Conservation (phyloP, 768 basidiomycete species). For the Porpolomopsis calyptriformis region DNA sequence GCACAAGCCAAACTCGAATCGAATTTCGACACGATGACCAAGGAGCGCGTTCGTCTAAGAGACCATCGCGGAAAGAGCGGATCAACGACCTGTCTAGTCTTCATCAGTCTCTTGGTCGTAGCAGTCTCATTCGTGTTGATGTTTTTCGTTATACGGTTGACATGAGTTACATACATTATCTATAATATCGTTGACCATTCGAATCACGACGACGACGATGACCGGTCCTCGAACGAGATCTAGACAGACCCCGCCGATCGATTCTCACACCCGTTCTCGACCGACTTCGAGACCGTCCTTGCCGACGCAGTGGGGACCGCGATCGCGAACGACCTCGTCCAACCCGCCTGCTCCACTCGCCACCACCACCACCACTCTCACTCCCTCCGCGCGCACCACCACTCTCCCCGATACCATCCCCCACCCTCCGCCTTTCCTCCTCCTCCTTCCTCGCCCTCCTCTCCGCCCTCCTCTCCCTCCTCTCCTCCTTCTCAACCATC, state of each 20-base stretch:
- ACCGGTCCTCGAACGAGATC: too few relatives aligned
- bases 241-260: too few relatives aligned
- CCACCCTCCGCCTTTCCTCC: too few relatives aligned
- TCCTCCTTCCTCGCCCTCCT: constrained; percentile 56
- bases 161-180: constrained; percentile 18
- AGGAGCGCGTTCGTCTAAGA: constrained; percentile 48
- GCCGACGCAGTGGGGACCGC: too few relatives aligned
- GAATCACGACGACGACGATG: too few relatives aligned
- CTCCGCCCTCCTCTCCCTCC: constrained; percentile 38
- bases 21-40: constrained; percentile 60
- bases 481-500: constrained; percentile 38
- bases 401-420: too few relatives aligned
- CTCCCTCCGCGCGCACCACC: too few relatives aligned
- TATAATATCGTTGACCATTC: not conserved
- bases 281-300: too few relatives aligned
- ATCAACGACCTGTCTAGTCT: constrained; percentile 61
- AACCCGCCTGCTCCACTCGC: too few relatives aligned
- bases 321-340: too few relatives aligned
- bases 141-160: constrained; percentile 63
- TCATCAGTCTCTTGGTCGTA: constrained; percentile 57
- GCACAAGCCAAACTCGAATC: constrained; percentile 65
- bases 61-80: constrained; percentile 55
- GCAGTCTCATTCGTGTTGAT: constrained; percentile 58
- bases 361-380: too few relatives aligned
- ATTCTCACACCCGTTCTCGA: too few relatives aligned